Base-by-base conservation (phyloP, 257 asterid genomes). In the Gynochthodes officinalis region DNA sequence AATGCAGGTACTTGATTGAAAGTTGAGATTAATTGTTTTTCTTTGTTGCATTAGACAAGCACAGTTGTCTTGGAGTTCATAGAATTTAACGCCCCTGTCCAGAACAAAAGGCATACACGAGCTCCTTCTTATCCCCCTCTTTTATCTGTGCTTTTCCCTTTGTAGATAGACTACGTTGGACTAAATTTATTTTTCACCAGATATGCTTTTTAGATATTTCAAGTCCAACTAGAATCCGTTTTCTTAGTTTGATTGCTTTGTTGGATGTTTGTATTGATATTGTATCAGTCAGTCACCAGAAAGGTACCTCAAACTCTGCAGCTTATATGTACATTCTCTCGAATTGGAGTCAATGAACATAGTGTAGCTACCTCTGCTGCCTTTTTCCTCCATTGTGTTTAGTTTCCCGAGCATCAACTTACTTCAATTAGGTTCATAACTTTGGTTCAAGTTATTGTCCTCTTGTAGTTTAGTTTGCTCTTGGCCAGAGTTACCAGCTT, bases 251-350 rank as follows among this genome's bases (percentile, higher is more conserved):
- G 42, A 46, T 14, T 46, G 2, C 19, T 10, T 46, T 46, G 25
- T 50, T 50, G 55, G 23, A 50, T 50, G 55, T 19, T 18, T 50
- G 55, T 50, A 50, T 50, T 50, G 1, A 50, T 50, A 50, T 50
- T 18, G 10, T 37, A 37, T 3, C 42, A 37, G 42, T 7, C 42
- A 7, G 2, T 12, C 52, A 12, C 9, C 9, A 42, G 18, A 46
- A 15, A 46, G 52, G 19, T 11, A 12, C 44, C 35, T 61, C 66
- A 61, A 61, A 61, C 44, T 61, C 66, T 61, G 66, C 66, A 32
- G 66, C 39, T 58, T 58, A 58, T 58, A 2, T 28, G 63, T 28
- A 5, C 14, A 25, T 10, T 9, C 0, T 57, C 63, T 28, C 63
- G 7, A 11, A 57, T n/a, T 8, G 11, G 63, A 27, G 30, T 18